phyloP scores from a whole-genome alignment of 2,329 filamentous ascomycete genomes.

The Ceratocystis smalleyi region DNA sequence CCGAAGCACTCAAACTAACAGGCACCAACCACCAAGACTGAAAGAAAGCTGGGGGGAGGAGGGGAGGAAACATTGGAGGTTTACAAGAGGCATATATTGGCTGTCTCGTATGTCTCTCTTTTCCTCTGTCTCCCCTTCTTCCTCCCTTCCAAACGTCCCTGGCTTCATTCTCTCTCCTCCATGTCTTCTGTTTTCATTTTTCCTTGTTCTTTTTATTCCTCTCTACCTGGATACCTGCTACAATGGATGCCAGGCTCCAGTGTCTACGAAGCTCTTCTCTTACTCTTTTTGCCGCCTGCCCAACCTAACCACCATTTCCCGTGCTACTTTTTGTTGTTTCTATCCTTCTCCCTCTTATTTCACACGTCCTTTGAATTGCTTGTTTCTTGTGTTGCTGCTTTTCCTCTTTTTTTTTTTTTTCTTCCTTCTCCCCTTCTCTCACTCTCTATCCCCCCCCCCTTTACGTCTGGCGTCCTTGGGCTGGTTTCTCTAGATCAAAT shows the following conservation, averaged over 20 bases:
- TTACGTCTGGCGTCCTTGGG: slow-evolving; percentile 10
- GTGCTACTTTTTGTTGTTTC: not conserved
- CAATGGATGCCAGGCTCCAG: too few relatives aligned
- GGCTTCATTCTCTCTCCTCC: too few relatives aligned
- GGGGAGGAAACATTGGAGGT: not conserved
- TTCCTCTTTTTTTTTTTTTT: slow-evolving; percentile 6
- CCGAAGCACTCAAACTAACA: not conserved
- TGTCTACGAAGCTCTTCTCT: too few relatives aligned
- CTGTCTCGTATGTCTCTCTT: not conserved
- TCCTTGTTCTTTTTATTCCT: too few relatives aligned
- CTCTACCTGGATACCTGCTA: too few relatives aligned
- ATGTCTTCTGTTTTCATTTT: too few relatives aligned
- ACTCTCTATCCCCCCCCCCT: not conserved
- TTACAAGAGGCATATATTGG: too few relatives aligned
- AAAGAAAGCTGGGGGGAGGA: not conserved
- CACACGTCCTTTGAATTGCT: not conserved
- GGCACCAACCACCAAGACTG: too few relatives aligned
- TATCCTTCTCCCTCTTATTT: not conserved
- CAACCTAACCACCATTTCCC: too few relatives aligned
- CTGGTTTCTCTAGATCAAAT: slow-evolving; percentile 11
- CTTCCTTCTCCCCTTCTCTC: not conserved
- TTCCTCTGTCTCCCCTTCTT: not conserved
- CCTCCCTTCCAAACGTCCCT: not conserved
- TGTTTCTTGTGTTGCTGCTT: not conserved
- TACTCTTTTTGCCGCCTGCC: too few relatives aligned